These are phyloP conservation scores for Austroboletus niveus DNA, from an alignment of 1,284 basidiomycete genomes.

Conservation along the genomic window DNA sequence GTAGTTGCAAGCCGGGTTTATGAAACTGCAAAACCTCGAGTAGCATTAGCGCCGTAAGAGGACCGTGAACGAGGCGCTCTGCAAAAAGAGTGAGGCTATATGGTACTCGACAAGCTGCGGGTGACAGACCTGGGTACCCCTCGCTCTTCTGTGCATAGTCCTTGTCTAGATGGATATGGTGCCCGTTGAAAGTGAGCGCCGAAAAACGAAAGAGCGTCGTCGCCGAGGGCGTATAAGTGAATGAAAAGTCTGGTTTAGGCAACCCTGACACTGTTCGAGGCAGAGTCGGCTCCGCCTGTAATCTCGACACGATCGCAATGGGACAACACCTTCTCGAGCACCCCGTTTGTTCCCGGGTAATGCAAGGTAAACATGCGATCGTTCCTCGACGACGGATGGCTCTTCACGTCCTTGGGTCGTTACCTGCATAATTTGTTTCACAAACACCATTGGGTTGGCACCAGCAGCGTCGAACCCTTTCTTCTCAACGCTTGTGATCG, in stretches of 20 bases:
- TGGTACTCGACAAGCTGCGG: neutral
- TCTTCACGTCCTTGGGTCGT: conserved; percentile 39
- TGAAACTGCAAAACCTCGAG: conserved; percentile 59
- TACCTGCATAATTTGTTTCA: conserved; percentile 62
- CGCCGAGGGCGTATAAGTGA: conserved; percentile 63
- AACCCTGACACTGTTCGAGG: conserved; percentile 44
- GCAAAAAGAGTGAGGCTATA: conserved; percentile 1
- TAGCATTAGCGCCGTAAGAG: conserved; percentile 75
- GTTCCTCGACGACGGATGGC: conserved; percentile 61
- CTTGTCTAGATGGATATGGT: conserved; percentile 72
- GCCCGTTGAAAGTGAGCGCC: conserved; percentile 78
- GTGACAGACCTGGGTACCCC: conserved; percentile 65
- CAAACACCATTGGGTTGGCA: conserved; percentile 71
- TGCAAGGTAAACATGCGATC: conserved; percentile 75
- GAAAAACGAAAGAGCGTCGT: conserved; percentile 83
- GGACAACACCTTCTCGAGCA: conserved; percentile 43
- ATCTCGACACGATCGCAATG: neutral
- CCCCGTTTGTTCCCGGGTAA: conserved; percentile 31
- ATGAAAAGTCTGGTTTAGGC: conserved; percentile 57
- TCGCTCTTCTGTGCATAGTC: conserved; percentile 67
- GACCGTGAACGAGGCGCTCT: conserved; percentile 82
- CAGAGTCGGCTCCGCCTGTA: neutral
- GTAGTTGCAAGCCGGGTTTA: conserved; percentile 44
- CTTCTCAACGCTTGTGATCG: conserved; percentile 57
- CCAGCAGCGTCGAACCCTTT: conserved; percentile 56